Evolutionary conservation across 1,284 basidiomycete species (phyloP).

Genomic region (Cystobasidium pallidum): DNA sequence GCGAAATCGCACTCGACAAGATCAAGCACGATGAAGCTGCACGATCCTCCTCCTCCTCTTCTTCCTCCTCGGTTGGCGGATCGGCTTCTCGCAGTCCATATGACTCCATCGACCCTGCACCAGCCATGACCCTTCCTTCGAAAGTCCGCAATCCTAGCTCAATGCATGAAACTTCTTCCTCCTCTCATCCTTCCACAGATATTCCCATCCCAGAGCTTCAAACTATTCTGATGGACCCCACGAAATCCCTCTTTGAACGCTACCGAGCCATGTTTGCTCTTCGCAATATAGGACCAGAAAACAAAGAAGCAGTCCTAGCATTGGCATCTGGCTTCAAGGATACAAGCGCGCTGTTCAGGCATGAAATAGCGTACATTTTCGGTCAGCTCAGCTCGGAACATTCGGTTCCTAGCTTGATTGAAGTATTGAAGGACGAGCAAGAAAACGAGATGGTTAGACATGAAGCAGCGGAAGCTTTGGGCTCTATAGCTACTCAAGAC

Average conservation of each 20-base stretch:
- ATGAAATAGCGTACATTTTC: constrained; percentile 97
- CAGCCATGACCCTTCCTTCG: constrained; percentile 59
- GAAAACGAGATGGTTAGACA: constrained; percentile 99
- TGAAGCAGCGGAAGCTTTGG: constrained; percentile 96
- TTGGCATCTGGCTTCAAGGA: constrained; percentile 87
- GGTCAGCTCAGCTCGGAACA: constrained; percentile 90
- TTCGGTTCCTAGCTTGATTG: constrained; percentile 81
- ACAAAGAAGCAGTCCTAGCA: constrained; percentile 74
- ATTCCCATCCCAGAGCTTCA: constrained; percentile 63
- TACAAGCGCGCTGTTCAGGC: constrained; percentile 89
- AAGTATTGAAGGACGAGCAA: constrained; percentile 69
- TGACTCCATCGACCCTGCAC: constrained; percentile 93
- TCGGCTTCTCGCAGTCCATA: constrained; percentile 62
- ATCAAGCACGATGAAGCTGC: constrained; percentile 77
- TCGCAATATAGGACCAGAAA: constrained; percentile 77
- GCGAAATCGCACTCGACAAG: constrained; percentile 94
- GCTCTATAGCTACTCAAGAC: constrained; percentile 88
- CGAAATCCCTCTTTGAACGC: constrained; percentile 81
- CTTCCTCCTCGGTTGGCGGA: neutral
- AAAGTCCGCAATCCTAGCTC: constrained; percentile 23
- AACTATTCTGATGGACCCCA: constrained; percentile 68
- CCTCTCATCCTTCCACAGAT: constrained; percentile 46
- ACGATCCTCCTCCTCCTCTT: neutral
- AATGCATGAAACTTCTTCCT: constrained; percentile 45
- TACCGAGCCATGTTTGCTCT: constrained; percentile 99